These are phyloP conservation scores for Acanthamoeba castellanii DNA, from an alignment of 208 protist genomes.

Conservation along the genomic window DNA sequence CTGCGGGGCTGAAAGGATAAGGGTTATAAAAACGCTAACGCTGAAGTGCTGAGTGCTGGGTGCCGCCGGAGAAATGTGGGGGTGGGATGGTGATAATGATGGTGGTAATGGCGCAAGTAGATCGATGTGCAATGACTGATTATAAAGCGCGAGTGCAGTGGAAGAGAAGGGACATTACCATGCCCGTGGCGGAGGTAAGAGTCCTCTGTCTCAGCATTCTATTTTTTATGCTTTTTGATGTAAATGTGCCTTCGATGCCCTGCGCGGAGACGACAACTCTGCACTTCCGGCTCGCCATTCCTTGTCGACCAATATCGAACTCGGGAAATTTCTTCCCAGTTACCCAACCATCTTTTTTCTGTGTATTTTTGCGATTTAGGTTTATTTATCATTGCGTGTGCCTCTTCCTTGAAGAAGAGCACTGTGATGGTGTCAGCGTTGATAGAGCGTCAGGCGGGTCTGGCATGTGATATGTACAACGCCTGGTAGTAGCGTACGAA, in stretches of 20 bases:
- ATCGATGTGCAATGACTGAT: neutral
- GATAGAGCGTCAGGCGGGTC: too few relatives aligned
- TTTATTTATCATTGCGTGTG: neutral
- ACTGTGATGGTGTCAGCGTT: too few relatives aligned
- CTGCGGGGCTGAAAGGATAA: neutral
- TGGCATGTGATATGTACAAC: neutral
- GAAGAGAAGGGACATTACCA: neutral
- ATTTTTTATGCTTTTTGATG: neutral
- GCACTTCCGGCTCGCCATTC: neutral
- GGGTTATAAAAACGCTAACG: too few relatives aligned
- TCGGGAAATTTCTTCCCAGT: neutral
- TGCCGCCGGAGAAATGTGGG: neutral
- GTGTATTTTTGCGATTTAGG: neutral
- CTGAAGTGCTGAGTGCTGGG: too few relatives aligned
- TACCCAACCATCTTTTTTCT: neutral
- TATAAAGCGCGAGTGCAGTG: neutral
- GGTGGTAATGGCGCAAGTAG: neutral
- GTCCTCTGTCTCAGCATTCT: constrained; percentile 60
- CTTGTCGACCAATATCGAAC: neutral
- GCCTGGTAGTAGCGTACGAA: too few relatives aligned
- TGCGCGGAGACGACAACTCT: neutral
- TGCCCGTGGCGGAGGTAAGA: neutral
- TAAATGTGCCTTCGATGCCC: neutral
- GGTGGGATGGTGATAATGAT: neutral
- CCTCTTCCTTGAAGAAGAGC: too few relatives aligned